A percentile compares a stretch with the other conserved stretches of the same genome.
Conservation (phyloP, 1,284 basidiomycete genomes). For the Mrakiaceae sp. region DNA sequence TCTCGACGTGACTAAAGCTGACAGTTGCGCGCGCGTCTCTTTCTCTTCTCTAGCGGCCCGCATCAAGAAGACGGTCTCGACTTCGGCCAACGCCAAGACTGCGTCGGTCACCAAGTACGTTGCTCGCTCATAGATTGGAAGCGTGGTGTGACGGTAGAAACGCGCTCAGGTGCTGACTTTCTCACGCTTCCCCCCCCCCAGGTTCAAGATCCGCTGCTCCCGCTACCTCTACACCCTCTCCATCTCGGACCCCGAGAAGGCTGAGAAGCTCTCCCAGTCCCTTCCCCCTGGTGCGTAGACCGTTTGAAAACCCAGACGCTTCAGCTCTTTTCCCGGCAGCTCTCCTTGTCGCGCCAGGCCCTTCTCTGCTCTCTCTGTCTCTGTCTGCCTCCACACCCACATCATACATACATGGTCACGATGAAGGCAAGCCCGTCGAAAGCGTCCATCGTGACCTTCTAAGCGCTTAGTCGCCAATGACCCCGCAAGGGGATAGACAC, state of each 20-base stretch:
- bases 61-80: constrained; percentile 72
- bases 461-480: no score
- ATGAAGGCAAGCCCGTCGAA: no score
- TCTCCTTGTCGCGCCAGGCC: background rate
- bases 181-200: background rate
- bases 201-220: constrained; percentile 98
- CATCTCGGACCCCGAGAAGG: constrained; percentile 94
- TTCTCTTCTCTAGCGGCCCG: constrained; percentile 57
- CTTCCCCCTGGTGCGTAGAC: constrained; percentile 74
- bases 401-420: background rate
- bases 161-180: no score
- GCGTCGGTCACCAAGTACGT: constrained; percentile 17
- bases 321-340: no score
- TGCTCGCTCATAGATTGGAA: no score
- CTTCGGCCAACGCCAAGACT: constrained; percentile 30
- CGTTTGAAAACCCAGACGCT: no score
- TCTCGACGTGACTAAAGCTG: background rate
- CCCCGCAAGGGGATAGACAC: background rate
- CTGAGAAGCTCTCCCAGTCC: constrained; percentile 92
- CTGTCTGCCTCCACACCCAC: background rate
- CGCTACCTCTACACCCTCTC: constrained; percentile 96
- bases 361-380: background rate
- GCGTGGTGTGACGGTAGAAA: no score
- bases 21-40: background rate
- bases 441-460: no score